Base-by-base conservation (phyloP, 2,329 filamentous ascomycete species). In the Apiospora marii region DNA sequence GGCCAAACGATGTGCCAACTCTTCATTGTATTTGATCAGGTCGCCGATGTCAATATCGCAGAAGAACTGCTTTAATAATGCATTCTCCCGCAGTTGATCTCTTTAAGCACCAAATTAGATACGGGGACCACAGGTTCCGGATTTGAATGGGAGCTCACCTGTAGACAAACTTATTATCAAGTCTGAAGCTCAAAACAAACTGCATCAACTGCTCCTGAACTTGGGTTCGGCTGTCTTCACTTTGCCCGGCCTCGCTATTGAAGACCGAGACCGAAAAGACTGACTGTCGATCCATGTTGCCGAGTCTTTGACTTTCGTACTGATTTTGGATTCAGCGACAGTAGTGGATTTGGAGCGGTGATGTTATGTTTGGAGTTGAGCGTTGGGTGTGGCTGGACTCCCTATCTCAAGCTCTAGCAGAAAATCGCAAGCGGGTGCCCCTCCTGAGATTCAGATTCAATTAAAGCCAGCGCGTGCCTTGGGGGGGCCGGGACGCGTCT, bases 21-120 rank as follows among this genome's bases (percentile, higher is more conserved):
- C 95, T 83, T 98, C 96, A 80, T 97, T 96, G 85, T 95, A 98
- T 74, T 93, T 96, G 82, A 98, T 98, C 73, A 99, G 86, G 82
- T 99, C 96, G 74, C 93, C 94, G 78, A 99, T 94, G 82, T 99
- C 95, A 81, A 99, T 90, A 82, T 99, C 96, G 86, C 96, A 98
- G 83, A 92, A 98, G 85, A 95, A 98, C 78, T 95, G 95, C 82
- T 98, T 96, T 58, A 98, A 88, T 1, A 98, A 89, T 10, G 96
- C 95, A 85, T 99, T 99, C 81, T 98, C 95, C 78, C 94, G 91
- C 73, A 99, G 90, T 84, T 98, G 96, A 79, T 98, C 96, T 89
- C 96, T 97, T 4, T 37, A 10, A 67, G 8, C 14, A 6, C 19
- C n/a, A 49, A n/a, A 10, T 86, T 44, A 51, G 34, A 16, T 13